Evolutionary conservation across 2,329 filamentous ascomycete genomes (phyloP).

Genomic region (Macrophomina tecta): DNA sequence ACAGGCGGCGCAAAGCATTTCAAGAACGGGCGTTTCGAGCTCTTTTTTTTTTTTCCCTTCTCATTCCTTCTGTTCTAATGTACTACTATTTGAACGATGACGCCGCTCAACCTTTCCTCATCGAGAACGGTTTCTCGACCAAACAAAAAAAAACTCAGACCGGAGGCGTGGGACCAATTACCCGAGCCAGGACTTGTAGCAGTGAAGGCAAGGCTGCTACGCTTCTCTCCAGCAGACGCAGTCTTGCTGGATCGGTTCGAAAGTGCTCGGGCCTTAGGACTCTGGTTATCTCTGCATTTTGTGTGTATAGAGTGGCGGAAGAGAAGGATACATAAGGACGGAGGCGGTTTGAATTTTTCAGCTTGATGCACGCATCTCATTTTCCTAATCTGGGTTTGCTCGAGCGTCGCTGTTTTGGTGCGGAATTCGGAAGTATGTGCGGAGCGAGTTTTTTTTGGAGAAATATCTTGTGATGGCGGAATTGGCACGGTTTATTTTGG

Average conservation of each 20-base stretch:
- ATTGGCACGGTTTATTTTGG: background rate
- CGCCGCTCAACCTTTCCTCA: conserved; percentile 6
- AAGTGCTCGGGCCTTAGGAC: conserved; percentile 46
- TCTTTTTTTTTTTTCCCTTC: background rate
- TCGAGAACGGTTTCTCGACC: background rate
- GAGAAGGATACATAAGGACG: background rate
- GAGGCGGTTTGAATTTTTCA: conserved; percentile 28
- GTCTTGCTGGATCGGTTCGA: conserved; percentile 42
- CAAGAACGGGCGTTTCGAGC: background rate
- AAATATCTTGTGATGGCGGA: conserved; percentile 12
- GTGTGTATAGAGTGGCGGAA: conserved; percentile 29
- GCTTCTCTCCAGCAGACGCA: conserved; percentile 33
- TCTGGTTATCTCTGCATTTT: conserved; percentile 37
- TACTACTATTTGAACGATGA: conserved; percentile 7
- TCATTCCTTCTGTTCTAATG: conserved; percentile 5
- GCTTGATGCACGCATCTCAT: conserved; percentile 45
- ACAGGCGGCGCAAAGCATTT: background rate
- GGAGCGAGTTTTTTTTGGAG: conserved; percentile 20
- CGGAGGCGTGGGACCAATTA: conserved; percentile 45
- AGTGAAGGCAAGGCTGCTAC: conserved; percentile 37
- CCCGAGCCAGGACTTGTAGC: conserved; percentile 46
- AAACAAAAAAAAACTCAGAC: conserved; percentile 20
- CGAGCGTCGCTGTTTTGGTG: conserved; percentile 44
- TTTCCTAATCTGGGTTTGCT: conserved; percentile 32
- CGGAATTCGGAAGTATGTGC: background rate